These are phyloP conservation scores for Camellia sinensis DNA, from an alignment of 148 eudicot species.

Conservation along the genomic window DNA sequence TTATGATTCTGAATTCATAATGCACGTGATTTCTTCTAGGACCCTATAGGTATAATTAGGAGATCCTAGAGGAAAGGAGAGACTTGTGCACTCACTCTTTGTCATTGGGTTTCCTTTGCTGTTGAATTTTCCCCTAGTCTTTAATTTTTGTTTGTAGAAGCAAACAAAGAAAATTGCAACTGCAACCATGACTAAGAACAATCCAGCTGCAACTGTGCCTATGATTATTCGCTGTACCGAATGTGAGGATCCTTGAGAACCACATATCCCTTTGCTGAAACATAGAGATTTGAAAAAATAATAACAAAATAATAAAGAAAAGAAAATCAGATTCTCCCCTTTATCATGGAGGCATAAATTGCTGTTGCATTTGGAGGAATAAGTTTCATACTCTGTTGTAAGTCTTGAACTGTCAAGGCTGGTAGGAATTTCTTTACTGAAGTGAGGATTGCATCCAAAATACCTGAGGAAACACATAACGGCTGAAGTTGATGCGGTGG, in stretches of 20 bases:
- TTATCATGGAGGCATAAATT: background rate
- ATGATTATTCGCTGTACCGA: conserved; percentile 15
- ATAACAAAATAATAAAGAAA: background rate
- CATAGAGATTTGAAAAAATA: background rate
- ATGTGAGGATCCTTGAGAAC: conserved; percentile 18
- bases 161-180: conserved; percentile 22
- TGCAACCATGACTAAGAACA: conserved; percentile 19
- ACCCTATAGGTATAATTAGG: background rate
- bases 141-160: conserved; percentile 22
- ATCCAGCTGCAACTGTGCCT: conserved; percentile 27
- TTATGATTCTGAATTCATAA: background rate
- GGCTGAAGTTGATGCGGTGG: conserved; percentile 9
- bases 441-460: conserved; percentile 40
- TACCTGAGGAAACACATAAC: conserved; percentile 24
- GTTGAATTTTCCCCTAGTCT: conserved; percentile 17
- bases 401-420: conserved; percentile 30
- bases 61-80: conserved; percentile 2
- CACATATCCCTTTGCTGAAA: conserved; percentile 37
- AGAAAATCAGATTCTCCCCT: conserved; percentile 8
- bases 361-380: background rate
- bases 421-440: conserved; percentile 27
- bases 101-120: conserved; percentile 21
- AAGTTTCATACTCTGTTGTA: conserved; percentile 38
- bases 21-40: background rate
- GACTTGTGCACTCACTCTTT: conserved; percentile 35